Evolutionary conservation across 352 stramenopile species (phyloP), one percentile per base, ranked within the genome.

Genomic region (Globisporangium nunn): DNA sequence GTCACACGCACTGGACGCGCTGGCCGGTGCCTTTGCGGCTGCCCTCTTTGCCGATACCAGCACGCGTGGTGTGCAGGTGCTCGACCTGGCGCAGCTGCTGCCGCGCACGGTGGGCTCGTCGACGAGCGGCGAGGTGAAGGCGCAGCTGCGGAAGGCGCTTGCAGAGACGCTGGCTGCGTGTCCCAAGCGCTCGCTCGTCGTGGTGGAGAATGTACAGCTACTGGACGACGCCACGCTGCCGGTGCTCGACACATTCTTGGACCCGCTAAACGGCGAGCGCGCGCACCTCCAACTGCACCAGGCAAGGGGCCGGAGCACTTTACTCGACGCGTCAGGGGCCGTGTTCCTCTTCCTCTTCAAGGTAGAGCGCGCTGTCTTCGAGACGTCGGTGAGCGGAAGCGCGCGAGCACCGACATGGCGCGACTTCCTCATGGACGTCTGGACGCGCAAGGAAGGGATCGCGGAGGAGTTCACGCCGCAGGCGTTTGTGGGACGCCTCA

Each of bases 281-380:
- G 79, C 71, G 14, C 74, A 79, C 41, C 80, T 87, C 45, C 75
- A 89, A 52, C 61, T 81, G 14, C 65, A 71, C 12, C 46, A 59
- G 2, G 52, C 68, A 4, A 61, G 61, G 23, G 44, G 62, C 55
- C 48, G 48, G 18, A 71, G 59, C n/a, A 54, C 54, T 18, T 57
- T 79, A 18, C 70, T 85, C 31, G 79, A 89, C 64, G 78, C 67
- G 29, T 67, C 71, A 30, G 70, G 78, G 28, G 67, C 77, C 0
- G 50, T 89, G 4, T 87, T 89, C 47, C 55, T 89, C 6, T 87
- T 89, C 57, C 61, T 87, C 0, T 89, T 71, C 57, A 63, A 81
- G 33, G 50, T 76, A 17, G 52, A 58, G 18, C 41, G 31, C 31
- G 37, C 57, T n/a, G 44, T 31, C 17, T 60, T 43, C 18, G 31